Evolutionary conservation across 1,284 basidiomycete species (phyloP).

Genomic region (Ustilago esculenta): DNA sequence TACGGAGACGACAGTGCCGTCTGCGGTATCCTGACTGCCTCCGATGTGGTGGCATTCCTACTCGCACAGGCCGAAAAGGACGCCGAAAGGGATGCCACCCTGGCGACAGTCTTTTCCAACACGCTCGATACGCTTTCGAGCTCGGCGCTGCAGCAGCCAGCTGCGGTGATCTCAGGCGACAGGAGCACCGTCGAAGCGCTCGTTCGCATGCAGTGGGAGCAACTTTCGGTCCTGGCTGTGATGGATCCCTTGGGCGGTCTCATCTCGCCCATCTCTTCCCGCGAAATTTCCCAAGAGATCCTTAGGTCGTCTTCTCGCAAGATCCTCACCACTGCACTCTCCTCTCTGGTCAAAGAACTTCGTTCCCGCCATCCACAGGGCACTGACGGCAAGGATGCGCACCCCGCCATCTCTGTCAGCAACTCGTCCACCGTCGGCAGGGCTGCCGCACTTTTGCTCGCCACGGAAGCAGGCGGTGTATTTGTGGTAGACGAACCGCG

Average conservation of each 20-base stretch:
- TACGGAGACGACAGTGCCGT: slow-evolving; percentile 16
- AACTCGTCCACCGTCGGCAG: slow-evolving; percentile 23
- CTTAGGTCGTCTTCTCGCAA: slow-evolving; percentile 33
- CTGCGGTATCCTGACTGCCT: slow-evolving; percentile 35
- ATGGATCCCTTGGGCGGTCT: slow-evolving; percentile 40
- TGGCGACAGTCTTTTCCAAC: slow-evolving; percentile 15
- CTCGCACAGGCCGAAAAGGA: slow-evolving; percentile 25
- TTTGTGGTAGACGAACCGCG: slow-evolving; percentile 41
- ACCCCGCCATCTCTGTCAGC: slow-evolving; percentile 43
- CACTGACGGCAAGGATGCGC: slow-evolving; percentile 39
- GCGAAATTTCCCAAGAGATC: slow-evolving; percentile 39
- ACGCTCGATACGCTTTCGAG: slow-evolving; percentile 13
- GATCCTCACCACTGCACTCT: slow-evolving; percentile 40
- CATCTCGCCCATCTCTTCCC: slow-evolving; percentile 38
- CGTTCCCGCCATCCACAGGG: slow-evolving; percentile 40
- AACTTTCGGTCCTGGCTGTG: slow-evolving; percentile 27
- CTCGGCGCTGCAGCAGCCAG: slow-evolving; percentile 17
- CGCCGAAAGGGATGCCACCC: slow-evolving; percentile 12
- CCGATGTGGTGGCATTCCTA: slow-evolving; percentile 34
- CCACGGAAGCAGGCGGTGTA: slow-evolving; percentile 27
- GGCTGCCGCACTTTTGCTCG: slow-evolving; percentile 37
- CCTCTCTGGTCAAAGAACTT: slow-evolving; percentile 32
- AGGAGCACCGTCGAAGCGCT: slow-evolving; percentile 41
- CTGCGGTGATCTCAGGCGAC: slow-evolving; percentile 37
- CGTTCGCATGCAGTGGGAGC: slow-evolving; percentile 38